Evolutionary conservation across 1,284 basidiomycete genomes (phyloP).

Genomic region (Lignosus rhinocerotis): DNA sequence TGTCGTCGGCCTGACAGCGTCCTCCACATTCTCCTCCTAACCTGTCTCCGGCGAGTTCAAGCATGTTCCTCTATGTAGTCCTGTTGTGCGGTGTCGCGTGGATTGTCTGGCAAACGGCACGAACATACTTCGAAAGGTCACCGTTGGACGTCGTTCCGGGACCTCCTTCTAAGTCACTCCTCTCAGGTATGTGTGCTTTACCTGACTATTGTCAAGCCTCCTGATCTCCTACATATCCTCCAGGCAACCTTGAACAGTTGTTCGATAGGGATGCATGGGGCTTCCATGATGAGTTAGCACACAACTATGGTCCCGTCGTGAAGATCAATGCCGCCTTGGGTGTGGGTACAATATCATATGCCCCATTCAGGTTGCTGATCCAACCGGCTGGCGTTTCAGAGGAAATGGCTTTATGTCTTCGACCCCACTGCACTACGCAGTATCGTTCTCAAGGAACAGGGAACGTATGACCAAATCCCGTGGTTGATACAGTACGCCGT

Average conservation of each 20-base stretch:
- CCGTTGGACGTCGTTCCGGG: conserved; percentile 30
- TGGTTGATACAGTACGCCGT: conserved; percentile 16
- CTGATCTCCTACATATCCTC: background rate
- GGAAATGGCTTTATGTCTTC: conserved; percentile 21
- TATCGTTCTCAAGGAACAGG: conserved; percentile 19
- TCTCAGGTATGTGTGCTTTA: conserved; percentile 14
- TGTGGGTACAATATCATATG: background rate
- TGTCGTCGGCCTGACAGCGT: no score
- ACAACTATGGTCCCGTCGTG: conserved; percentile 16
- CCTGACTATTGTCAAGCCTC: conserved; percentile 2
- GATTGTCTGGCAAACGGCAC: conserved; percentile 12
- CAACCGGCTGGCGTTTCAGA: background rate
- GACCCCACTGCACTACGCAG: conserved; percentile 19
- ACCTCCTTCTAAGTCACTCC: conserved; percentile 20
- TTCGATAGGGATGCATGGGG: conserved; percentile 23
- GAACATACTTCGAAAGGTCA: conserved; percentile 17
- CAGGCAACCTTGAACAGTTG: conserved; percentile 20
- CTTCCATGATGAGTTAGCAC: conserved; percentile 19
- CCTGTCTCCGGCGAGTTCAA: conserved; percentile 29
- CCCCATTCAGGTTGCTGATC: background rate
- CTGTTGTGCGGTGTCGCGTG: conserved; percentile 2
- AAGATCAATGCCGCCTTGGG: conserved; percentile 21
- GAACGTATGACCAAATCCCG: conserved; percentile 20
- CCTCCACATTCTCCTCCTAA: conserved; percentile 25
- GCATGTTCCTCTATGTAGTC: conserved; percentile 12